Base-by-base conservation (phyloP, 495 filamentous ascomycete species). In the Aspergillus haitiensis region DNA sequence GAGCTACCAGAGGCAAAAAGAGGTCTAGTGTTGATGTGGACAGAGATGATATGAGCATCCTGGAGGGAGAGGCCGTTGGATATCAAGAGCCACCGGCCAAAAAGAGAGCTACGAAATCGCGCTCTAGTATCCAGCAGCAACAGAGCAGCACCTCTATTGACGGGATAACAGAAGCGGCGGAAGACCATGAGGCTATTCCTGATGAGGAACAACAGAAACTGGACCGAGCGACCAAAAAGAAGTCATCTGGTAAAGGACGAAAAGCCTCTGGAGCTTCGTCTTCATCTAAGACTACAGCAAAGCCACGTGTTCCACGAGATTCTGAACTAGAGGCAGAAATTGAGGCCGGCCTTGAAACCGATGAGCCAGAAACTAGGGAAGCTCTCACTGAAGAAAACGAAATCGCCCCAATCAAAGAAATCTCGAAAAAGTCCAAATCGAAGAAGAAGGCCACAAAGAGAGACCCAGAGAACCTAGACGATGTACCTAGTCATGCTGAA, bases 241-340 rank as follows among this genome's bases (percentile, higher is more conserved):
- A 75, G 45, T 51, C 64, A 11, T 66, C 79, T 31, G 79, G 81
- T 11, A 77, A 74, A 1, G 62, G 72, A 32, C 79, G 83, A 40
- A 88, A 84, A 56, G 77, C 64, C 2, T 88, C 87, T 2, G 72
- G 72, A 31, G 66, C 72, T n/a, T 83, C 82, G 7, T 64, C 76
- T n/a, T 67, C 80, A 58, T 64, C 77, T 52, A 74, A 79, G 64
- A 44, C 72, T 5, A 58, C 69, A 39, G 62, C 75, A 18, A 75
- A 71, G 55, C 61, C 72, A 18, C 69, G 65, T 34, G 53, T 77
- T 1, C 79, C 79, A 5, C 77, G 81, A 49, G 85, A 92, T 53
- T 84, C 86, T 3, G 88, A 89, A 53, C 78, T 91, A 35, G 85
- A 92, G n/a, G 81, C 82, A 27, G 84, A 81, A 34, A 75, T 92